These are phyloP conservation scores for Morella rubra DNA, from an alignment of 306 rosid genomes.

Conservation along the genomic window DNA sequence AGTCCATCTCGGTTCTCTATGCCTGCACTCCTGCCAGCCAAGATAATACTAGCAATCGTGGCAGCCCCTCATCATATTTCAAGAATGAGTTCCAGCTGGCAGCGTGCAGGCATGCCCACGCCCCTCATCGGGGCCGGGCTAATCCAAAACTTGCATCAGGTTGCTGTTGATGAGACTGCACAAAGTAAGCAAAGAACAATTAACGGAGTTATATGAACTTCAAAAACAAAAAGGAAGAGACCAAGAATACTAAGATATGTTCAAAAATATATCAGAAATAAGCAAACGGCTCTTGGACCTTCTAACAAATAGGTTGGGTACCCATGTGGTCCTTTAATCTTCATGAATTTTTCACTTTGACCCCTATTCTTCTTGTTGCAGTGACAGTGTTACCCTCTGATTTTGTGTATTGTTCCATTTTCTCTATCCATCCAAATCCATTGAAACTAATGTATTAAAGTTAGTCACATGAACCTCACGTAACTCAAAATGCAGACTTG, in stretches of 20 bases:
- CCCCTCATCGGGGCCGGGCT: constrained; percentile 99
- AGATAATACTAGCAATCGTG: constrained; percentile 28
- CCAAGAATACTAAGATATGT: background rate
- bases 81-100: constrained; percentile 48
- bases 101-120: constrained; percentile 94
- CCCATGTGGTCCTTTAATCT: background rate
- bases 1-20: constrained; percentile 68
- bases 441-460: no score
- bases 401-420: background rate
- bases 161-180: constrained; percentile 89
- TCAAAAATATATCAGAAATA: background rate
- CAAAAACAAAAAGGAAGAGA: background rate
- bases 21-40: constrained; percentile 91
- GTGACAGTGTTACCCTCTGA: background rate
- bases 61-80: constrained; percentile 33
- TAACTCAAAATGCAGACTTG: background rate
- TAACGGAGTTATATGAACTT: constrained; percentile 12
- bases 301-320: background rate
- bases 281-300: background rate
- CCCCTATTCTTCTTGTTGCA: background rate
- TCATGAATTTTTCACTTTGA: background rate
- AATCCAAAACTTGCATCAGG: constrained; percentile 92
- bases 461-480: background rate
- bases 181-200: constrained; percentile 24
- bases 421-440: background rate